Conservation (phyloP, 148 eudicot species). For the Euryodendron excelsum region DNA sequence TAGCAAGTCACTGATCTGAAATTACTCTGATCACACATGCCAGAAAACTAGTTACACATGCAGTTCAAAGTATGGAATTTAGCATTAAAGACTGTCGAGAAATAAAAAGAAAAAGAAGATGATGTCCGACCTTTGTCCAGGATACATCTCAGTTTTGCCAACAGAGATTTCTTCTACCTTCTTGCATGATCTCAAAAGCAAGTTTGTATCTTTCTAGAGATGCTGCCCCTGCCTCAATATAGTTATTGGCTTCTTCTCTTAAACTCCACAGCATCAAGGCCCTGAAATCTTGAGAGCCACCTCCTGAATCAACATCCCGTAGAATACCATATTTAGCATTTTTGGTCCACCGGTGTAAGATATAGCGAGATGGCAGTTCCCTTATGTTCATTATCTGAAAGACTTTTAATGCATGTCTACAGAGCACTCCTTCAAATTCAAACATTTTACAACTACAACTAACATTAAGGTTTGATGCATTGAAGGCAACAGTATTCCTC, state of each 20-base stretch:
- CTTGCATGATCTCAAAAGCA: conserved; percentile 61
- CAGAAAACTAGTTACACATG: not conserved
- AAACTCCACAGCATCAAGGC: conserved; percentile 58
- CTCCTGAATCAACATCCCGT: conserved; percentile 47
- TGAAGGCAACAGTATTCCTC: conserved; percentile 58
- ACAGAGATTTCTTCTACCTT: conserved; percentile 51
- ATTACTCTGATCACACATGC: not conserved
- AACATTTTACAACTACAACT: conserved; percentile 63
- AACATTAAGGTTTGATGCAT: conserved; percentile 49
- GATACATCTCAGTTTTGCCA: conserved; percentile 42
- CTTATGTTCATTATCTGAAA: conserved; percentile 55
- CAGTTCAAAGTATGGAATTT: not conserved
- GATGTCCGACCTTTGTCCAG: conserved; percentile 19
- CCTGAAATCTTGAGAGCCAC: conserved; percentile 45
- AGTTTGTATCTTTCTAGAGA: conserved; percentile 52
- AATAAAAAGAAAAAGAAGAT: not conserved
- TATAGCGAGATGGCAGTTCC: conserved; percentile 58
- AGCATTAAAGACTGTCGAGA: not conserved
- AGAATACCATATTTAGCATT: conserved; percentile 47
- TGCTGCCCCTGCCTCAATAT: conserved; percentile 49
- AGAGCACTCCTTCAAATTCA: conserved; percentile 59
- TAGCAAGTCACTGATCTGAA: not conserved
- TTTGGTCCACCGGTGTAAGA: conserved; percentile 55
- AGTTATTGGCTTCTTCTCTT: conserved; percentile 52
- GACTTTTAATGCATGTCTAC: conserved; percentile 58